Evolutionary conservation across 208 protist species (phyloP).

Genomic region (Trypanosoma vivax): DNA sequence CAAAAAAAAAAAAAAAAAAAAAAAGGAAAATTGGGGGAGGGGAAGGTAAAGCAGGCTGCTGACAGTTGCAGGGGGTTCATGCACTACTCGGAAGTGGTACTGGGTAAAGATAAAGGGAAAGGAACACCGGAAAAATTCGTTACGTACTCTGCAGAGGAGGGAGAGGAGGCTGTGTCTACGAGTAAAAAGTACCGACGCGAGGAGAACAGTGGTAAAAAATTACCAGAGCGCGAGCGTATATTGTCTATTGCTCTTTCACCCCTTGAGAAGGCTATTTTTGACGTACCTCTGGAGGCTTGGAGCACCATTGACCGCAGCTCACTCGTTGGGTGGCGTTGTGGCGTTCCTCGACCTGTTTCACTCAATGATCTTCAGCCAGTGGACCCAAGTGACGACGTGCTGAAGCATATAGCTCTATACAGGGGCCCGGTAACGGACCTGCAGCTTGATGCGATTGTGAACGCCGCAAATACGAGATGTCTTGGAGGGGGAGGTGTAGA

Average conservation of each 20-base stretch:
- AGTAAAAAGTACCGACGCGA: background rate
- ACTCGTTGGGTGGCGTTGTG: conserved; percentile 15
- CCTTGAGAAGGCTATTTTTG: conserved; percentile 21
- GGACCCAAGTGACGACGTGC: conserved; percentile 15
- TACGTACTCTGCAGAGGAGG: conserved; percentile 14
- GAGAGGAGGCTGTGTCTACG: background rate
- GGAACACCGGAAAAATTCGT: background rate
- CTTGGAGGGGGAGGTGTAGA: conserved; percentile 78
- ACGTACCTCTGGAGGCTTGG: conserved; percentile 32
- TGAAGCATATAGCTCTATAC: conserved; percentile 29
- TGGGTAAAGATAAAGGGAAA: background rate
- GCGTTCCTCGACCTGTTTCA: conserved; percentile 8
- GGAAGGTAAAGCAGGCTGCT: background rate
- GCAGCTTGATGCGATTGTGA: conserved; percentile 71
- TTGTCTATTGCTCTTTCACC: conserved; percentile 20
- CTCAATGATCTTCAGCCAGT: conserved; percentile 10
- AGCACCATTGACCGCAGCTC: conserved; percentile 8
- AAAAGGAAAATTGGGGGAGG: background rate
- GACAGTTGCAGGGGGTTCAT: background rate
- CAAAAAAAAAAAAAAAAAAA: background rate
- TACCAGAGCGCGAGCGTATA: conserved; percentile 11
- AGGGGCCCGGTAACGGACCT: conserved; percentile 44
- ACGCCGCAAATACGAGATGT: conserved; percentile 64
- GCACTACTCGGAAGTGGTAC: background rate
- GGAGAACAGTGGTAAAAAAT: background rate